Evolutionary conservation across 345 rosid species (phyloP).

Genomic region (Carallia pectinifolia): DNA sequence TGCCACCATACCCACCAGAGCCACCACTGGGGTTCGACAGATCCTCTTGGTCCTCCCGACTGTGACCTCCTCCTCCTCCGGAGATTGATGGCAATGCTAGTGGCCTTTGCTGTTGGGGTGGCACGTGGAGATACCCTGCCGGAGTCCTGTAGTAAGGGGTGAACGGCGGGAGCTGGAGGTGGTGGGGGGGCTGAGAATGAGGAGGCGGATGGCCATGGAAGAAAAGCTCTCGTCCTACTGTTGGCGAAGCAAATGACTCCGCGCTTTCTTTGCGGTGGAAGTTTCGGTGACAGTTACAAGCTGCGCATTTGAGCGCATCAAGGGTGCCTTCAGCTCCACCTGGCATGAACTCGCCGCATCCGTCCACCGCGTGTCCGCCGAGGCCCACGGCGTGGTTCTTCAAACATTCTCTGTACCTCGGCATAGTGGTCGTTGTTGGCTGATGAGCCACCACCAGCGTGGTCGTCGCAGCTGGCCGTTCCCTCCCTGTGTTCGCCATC

Average conservation of each 20-base stretch:
- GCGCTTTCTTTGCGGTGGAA: constrained; percentile 43
- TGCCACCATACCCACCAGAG: neutral
- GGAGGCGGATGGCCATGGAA: constrained; percentile 15
- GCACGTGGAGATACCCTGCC: neutral
- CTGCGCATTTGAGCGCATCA: constrained; percentile 43
- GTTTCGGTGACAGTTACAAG: constrained; percentile 55
- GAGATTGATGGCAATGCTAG: constrained; percentile 4
- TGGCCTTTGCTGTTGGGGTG: neutral
- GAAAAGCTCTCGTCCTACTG: neutral
- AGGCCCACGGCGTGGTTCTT: constrained; percentile 51
- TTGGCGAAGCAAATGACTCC: neutral
- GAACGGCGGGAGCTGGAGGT: neutral
- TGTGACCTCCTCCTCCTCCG: neutral
- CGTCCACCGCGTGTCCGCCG: constrained; percentile 53
- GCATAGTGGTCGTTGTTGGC: neutral
- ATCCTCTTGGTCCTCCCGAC: constrained; percentile 8
- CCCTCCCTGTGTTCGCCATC: constrained; percentile 22
- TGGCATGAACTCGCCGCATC: constrained; percentile 60
- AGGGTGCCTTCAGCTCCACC: constrained; percentile 16
- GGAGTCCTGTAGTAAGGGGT: neutral
- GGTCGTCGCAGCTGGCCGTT: neutral
- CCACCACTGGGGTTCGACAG: constrained; percentile 8
- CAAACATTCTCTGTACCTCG: constrained; percentile 28
- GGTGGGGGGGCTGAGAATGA: constrained; percentile 16
- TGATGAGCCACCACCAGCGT: neutral